Evolutionary conservation across 2,329 filamentous ascomycete genomes (phyloP).

Genomic region (Hypoxylon sp.): DNA sequence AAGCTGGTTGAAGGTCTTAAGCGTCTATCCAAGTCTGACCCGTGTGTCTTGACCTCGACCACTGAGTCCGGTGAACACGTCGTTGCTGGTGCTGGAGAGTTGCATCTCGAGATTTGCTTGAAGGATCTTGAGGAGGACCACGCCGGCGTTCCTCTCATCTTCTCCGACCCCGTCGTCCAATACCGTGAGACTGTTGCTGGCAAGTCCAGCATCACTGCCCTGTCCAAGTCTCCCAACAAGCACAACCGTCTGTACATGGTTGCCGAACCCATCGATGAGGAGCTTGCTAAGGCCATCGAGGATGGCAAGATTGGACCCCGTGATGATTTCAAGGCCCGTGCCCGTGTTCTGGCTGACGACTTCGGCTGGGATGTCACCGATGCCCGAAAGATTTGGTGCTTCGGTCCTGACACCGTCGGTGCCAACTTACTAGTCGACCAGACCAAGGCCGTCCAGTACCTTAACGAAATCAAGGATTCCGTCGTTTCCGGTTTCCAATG

Average conservation of each 20-base stretch:
- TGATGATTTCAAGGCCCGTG: slow-evolving; percentile 99
- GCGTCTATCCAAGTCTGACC: slow-evolving; percentile 99
- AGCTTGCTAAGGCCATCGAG: slow-evolving; percentile 92
- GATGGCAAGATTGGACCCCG: slow-evolving; percentile 89
- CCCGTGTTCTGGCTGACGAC: slow-evolving; percentile 95
- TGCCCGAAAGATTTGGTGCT: slow-evolving; percentile 99
- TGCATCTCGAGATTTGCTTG: slow-evolving; percentile 99
- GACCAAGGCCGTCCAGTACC: slow-evolving; percentile 99
- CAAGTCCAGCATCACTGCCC: slow-evolving; percentile 92
- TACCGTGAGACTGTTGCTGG: slow-evolving; percentile 95
- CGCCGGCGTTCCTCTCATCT: slow-evolving; percentile 96
- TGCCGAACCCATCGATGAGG: slow-evolving; percentile 91
- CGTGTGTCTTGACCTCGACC: slow-evolving; percentile 94
- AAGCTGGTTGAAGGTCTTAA: slow-evolving; percentile 99
- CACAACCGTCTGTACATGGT: slow-evolving; percentile 99
- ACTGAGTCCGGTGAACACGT: slow-evolving; percentile 97
- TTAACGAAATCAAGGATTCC: slow-evolving; percentile 99
- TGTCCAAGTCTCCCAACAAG: slow-evolving; percentile 99
- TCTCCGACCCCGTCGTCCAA: slow-evolving; percentile 97
- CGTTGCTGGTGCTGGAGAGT: slow-evolving; percentile 98
- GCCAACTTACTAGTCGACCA: slow-evolving; percentile 99
- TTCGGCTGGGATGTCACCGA: slow-evolving; percentile 99
- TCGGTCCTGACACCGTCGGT: slow-evolving; percentile 97
- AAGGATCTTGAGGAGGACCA: slow-evolving; percentile 99
- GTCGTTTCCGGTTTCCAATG: slow-evolving; percentile 99